Base-by-base conservation (phyloP, 2,329 filamentous ascomycete genomes). In the Clonostachys solani region DNA sequence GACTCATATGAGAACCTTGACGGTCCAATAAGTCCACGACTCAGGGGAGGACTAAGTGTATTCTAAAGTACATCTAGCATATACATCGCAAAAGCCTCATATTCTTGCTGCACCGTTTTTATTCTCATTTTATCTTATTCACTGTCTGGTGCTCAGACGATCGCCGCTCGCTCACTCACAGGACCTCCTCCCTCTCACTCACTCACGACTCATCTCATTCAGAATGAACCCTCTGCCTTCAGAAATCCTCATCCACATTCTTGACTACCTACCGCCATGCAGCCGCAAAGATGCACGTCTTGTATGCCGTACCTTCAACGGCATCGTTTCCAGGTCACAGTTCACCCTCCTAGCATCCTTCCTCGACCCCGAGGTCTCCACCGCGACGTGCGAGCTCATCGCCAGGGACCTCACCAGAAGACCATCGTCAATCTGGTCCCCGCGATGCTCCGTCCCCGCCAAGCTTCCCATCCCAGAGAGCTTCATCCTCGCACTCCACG, bases 381-480 rank as follows among this genome's bases (percentile, higher is more conserved):
- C 54, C 35, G 42, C 46, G 19, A 60, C 56, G 19, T 50, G 64
- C 34, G 43, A 55, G 12, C 9, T 40, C 12, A 50, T 55, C 12
- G 54, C 59, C 6, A 46, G 50, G 18, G 54, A 61, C 43, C 55
- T 60, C 17, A 40, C 50, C 23, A 41, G 40, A 6, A 55, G 63
- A 9, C 52, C 52, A 9, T 52, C 50, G 2, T 57, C 59, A 12
- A 58, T 67, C 46, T 67, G 64, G 64, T 67, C 64, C 16, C 64
- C 64, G n/a, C 49, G 54, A n/a, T 66, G 64, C 53, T 51, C 52
- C 37, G 61, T 65, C 13, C 64, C 64, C 5, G 45, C 45, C 13
- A 49, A 52, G 13, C 49, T 67, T 8, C 62, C 56, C 34, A 46
- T 67, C 12, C 52, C 57, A 10, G 54, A 57, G 37, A 60, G 60